phyloP scores from a whole-genome alignment of 2,329 filamentous ascomycete species.

The Scolecobasidium constrictum region DNA sequence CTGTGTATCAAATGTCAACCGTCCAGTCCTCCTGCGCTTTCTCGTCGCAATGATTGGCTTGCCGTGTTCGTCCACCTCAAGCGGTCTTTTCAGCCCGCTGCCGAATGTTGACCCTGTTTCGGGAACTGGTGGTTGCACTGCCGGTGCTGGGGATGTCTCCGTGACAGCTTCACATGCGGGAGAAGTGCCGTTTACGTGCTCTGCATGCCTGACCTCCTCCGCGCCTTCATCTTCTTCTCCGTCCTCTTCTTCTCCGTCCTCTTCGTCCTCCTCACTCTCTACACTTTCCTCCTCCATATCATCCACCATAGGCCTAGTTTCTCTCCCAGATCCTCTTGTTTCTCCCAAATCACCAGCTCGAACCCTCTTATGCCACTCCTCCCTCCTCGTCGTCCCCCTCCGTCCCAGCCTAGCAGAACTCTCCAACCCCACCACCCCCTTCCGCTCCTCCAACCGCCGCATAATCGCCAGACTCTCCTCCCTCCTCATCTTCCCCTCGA shows the following conservation, averaged over 20 bases:
- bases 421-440: slow-evolving; percentile 55
- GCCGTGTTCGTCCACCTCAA: slow-evolving; percentile 70
- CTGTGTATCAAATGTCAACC: slow-evolving; percentile 27
- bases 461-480: slow-evolving; percentile 82
- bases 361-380: slow-evolving; percentile 47
- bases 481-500: slow-evolving; percentile 82
- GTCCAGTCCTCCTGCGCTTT: slow-evolving; percentile 50
- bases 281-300: slow-evolving; percentile 19
- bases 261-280: slow-evolving; percentile 17
- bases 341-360: slow-evolving; percentile 44
- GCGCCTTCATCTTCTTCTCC: slow-evolving; percentile 1
- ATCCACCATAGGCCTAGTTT: slow-evolving; percentile 13
- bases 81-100: slow-evolving; percentile 73
- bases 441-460: slow-evolving; percentile 63
- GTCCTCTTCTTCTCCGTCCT: slow-evolving; percentile 60
- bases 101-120: slow-evolving; percentile 38
- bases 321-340: slow-evolving; percentile 16
- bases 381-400: slow-evolving; percentile 51
- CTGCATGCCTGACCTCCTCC: not conserved
- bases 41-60: slow-evolving; percentile 74
- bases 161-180: too few species aligned
- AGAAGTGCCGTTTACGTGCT: too few species aligned
- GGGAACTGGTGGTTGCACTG: not conserved
- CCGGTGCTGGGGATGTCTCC: not conserved
- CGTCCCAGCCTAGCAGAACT: slow-evolving; percentile 71